Evolutionary conservation across 2,329 filamentous ascomycete genomes (phyloP), one percentile per base, ranked within the genome.

Genomic region (Botrytis pseudocinerea): DNA sequence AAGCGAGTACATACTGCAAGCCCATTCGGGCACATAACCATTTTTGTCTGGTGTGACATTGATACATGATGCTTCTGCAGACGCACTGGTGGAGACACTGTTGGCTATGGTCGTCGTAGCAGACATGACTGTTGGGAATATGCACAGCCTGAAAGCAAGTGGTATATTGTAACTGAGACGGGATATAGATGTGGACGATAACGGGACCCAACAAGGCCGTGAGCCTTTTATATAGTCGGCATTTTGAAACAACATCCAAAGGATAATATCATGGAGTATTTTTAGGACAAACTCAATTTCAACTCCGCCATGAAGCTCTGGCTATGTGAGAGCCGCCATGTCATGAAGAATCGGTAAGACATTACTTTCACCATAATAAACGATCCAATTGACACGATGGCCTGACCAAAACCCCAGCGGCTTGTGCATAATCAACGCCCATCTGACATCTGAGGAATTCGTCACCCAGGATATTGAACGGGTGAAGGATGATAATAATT

Each of bases 1-100:
- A 48, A 28, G 20, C 0, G 14, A 51, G 2, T 2, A 54, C 25
- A 25, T 22, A 40, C 64, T 79, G 70, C 82, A 84, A 2, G 81
- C 78, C 51, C 79, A 80, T 20, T 78, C 78, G 4, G 82, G 81
- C 4, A 83, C 77, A 69, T 57, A 63, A 16, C 62, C 62, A 38
- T 69, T 64, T 20, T 73, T 69, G 14, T 59, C 72, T 35, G 54
- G 61, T 18, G 18, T 62, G 25, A 66, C 22, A 12, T 66, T 65
- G 12, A 70, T 48, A 42, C 60, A 71, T 8, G 59, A 61, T 22
- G 32, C 35, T 18, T 18, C 71, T 25, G 71, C 57, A 32, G 57
- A 73, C 35, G 32, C 51, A 18, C 3, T 40, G 20, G 46, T 35
- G n/a, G 25, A 66, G 10, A 14, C 20, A 66, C 46, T 66, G 64